phyloP scores from a whole-genome alignment of 192 early-diverging fungal species.

The Phycomyces nitens region DNA sequence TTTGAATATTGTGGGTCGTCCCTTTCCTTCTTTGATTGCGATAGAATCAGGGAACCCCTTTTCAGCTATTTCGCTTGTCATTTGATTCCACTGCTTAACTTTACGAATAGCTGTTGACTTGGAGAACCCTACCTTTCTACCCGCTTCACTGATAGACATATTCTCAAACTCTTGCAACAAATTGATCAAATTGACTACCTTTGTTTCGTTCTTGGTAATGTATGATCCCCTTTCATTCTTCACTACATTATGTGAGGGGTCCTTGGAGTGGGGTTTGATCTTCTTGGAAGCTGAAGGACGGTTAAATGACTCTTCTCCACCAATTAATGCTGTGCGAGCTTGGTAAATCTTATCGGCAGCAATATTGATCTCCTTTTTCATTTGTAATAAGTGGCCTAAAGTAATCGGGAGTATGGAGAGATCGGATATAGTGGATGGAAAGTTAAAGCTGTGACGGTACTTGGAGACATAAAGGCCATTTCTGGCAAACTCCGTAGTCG shows the following conservation, averaged over 20 bases:
- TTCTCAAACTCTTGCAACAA: constrained; percentile 14
- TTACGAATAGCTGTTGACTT: constrained; percentile 9
- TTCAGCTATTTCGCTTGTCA: constrained; percentile 11
- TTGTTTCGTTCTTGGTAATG: constrained; percentile 15
- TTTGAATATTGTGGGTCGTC: constrained; percentile 7
- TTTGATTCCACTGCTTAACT: constrained; percentile 11
- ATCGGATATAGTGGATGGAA: constrained; percentile 24
- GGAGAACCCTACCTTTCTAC: constrained; percentile 2
- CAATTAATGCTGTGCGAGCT: constrained; percentile 17
- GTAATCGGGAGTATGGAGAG: constrained; percentile 15
- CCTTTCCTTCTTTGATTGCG: constrained; percentile 8
- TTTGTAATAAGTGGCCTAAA: constrained; percentile 24
- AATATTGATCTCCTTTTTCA: constrained; percentile 22
- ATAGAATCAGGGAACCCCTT: constrained; percentile 10
- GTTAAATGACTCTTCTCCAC: constrained; percentile 23
- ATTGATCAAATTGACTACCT: constrained; percentile 13
- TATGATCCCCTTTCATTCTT: constrained; percentile 18
- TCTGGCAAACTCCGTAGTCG: constrained; percentile 19
- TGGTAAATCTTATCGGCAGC: constrained; percentile 18
- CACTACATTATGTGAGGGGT: constrained; percentile 5
- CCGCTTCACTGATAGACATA: constrained; percentile 19
- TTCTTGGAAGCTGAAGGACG: constrained; percentile 19
- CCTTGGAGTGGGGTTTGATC: constrained; percentile 14
- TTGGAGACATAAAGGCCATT: constrained; percentile 23
- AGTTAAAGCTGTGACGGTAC: constrained; percentile 18